Conservation (phyloP, 129 eudicot species). For the Apium graveolens region DNA sequence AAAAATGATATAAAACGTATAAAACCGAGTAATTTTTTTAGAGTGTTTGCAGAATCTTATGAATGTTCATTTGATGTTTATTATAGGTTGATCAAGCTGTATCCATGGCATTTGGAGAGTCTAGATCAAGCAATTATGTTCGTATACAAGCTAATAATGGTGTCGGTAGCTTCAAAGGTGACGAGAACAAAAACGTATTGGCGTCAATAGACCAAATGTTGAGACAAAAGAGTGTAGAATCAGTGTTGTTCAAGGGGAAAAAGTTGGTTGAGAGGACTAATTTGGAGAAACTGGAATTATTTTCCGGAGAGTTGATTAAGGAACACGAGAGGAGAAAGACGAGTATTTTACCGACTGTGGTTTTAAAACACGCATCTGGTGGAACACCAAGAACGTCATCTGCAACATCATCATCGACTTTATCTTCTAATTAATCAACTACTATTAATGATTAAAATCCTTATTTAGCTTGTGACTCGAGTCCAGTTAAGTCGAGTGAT, state of each 20-base stretch:
- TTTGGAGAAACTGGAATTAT: conserved; percentile 38
- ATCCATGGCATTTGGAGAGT: conserved; percentile 67
- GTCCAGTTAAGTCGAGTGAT: neutral
- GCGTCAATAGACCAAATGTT: conserved; percentile 35
- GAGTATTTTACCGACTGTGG: conserved; percentile 42
- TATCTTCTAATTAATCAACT: conserved; percentile 29
- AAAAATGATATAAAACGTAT: too few relatives aligned
- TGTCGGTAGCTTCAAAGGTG: neutral
- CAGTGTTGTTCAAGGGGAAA: conserved; percentile 53
- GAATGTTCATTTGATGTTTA: neutral
- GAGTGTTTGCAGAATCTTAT: neutral
- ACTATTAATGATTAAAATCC: neutral
- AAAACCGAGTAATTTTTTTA: neutral
- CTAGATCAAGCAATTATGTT: conserved; percentile 34
- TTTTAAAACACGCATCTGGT: conserved; percentile 31
- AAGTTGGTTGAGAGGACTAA: conserved; percentile 41
- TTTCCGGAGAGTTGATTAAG: conserved; percentile 41
- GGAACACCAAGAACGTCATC: conserved; percentile 57
- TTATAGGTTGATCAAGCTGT: conserved; percentile 76
- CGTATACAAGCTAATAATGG: conserved; percentile 52
- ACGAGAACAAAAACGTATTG: neutral
- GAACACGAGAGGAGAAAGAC: conserved; percentile 57
- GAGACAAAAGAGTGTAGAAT: conserved; percentile 50
- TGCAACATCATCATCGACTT: conserved; percentile 51
- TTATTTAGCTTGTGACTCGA: neutral